Evolutionary conservation across 257 asterid genomes (phyloP).

Genomic region (Nyctanthes arbortristis): DNA sequence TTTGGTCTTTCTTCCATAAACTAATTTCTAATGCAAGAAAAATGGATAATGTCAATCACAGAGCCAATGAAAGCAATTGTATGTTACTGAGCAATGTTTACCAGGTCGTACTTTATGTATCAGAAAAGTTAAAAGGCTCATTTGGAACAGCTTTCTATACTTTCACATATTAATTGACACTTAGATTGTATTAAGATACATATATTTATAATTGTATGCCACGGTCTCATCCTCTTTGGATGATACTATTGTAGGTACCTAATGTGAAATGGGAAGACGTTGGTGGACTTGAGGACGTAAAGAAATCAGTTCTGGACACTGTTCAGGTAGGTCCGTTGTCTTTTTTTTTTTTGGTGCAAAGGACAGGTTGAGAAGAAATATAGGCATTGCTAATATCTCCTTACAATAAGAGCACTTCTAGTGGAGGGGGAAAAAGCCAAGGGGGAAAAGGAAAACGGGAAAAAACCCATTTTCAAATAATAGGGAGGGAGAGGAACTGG

Average conservation of each 20-base stretch:
- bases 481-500: no score
- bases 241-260: constrained; percentile 62
- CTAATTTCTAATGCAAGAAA: constrained; percentile 15
- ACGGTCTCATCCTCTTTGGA: constrained; percentile 18
- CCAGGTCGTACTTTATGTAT: background rate
- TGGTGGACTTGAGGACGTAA: constrained; percentile 99
- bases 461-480: no score
- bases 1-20: constrained; percentile 9
- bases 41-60: constrained; percentile 2
- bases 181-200: background rate
- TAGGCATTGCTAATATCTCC: constrained; percentile 11
- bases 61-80: background rate
- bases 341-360: constrained; percentile 2
- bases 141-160: constrained; percentile 6
- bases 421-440: no score
- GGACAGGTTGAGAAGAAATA: background rate
- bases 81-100: constrained; percentile 5
- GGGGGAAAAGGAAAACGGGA: no score
- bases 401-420: no score
- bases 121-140: background rate
- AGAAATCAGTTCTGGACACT: constrained; percentile 89
- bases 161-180: constrained; percentile 4
- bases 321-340: constrained; percentile 65
- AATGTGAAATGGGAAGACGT: constrained; percentile 97
- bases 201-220: background rate